Base-by-base conservation (phyloP, 768 basidiomycete genomes). In the Pleurotus citrinopileatus region DNA sequence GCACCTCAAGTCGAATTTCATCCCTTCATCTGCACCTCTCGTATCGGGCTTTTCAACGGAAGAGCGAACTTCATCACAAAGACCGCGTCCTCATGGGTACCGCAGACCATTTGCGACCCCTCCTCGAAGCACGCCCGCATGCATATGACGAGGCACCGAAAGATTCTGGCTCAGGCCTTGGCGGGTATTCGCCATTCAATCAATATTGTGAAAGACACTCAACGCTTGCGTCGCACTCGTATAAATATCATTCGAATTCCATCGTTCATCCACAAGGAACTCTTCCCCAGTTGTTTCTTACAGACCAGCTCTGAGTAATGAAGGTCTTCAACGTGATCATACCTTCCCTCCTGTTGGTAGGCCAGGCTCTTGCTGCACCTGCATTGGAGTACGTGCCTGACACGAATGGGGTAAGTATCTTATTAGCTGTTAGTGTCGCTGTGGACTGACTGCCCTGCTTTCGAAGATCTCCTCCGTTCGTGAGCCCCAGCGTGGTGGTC, bases 311-410 rank as follows among this genome's bases (percentile, higher is more conserved):
- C 32, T 2, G 15, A 23, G 32, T 34, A 19, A 51, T 51, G 48
- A 51, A 51, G 48, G 48, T 51, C 34, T 51, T 51, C 48, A 51
- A 51, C 34, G 22, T 51, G 20, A 28, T 51, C 48, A 15, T 51
- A 15, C 19, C 48, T 1, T 51, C 48, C 48, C 29, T 51, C 48
- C 27, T 51, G 20, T 25, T 51, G 48, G 34, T 51, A 9, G 48
- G 48, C 5, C 48, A 51, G 37, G 48, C 20, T 23, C 34, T 51
- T 23, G 48, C 48, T 13, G 48, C 48, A 19, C 48, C 48, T 8
- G 17, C 48, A 9, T n/a, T 34, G 23, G 48, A 51, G 19, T 19
- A 36, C n/a, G 34, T 22, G 10, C 43, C 43, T 10, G 26, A 51
- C 32, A 10, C 34, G 12, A 37, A 25, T 34, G 48, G 27, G 10